Conservation (phyloP, 805 yeast species). For the Candida parachauliodes region DNA sequence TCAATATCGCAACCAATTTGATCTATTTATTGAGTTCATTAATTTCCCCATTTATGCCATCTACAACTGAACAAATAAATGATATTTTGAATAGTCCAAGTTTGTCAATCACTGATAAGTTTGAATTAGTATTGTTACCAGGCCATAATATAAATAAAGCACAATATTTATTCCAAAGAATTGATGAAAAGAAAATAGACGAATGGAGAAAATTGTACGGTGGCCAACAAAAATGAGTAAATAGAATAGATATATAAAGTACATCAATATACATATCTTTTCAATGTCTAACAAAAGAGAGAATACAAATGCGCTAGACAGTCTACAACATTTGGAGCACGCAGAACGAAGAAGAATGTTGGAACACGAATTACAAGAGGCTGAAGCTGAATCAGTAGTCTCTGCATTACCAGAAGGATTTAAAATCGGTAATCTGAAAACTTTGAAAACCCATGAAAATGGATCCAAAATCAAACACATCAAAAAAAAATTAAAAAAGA, state of each 20-base stretch:
- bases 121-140: slow-evolving; percentile 61
- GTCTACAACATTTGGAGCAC: not conserved
- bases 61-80: slow-evolving; percentile 62
- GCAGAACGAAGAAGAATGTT: slow-evolving; percentile 11
- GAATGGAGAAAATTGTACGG: slow-evolving; percentile 87
- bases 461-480: no score
- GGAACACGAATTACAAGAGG: slow-evolving; percentile 16
- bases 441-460: no score
- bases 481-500: no score
- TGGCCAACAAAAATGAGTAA: slow-evolving; percentile 53
- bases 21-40: slow-evolving; percentile 82
- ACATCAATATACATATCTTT: not conserved
- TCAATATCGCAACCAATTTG: slow-evolving; percentile 86
- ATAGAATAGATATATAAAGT: no score
- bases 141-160: slow-evolving; percentile 92
- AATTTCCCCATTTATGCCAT: slow-evolving; percentile 89
- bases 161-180: slow-evolving; percentile 85
- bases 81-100: slow-evolving; percentile 82
- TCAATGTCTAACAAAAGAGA: not conserved
- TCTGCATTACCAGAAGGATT: slow-evolving; percentile 26
- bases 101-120: slow-evolving; percentile 71
- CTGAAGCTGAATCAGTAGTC: slow-evolving; percentile 20
- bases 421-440: not conserved
- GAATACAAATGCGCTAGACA: no score
- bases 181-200: slow-evolving; percentile 83